Evolutionary conservation across 192 early-diverging fungal species (phyloP).

Genomic region (Diversispora epigaea): DNA sequence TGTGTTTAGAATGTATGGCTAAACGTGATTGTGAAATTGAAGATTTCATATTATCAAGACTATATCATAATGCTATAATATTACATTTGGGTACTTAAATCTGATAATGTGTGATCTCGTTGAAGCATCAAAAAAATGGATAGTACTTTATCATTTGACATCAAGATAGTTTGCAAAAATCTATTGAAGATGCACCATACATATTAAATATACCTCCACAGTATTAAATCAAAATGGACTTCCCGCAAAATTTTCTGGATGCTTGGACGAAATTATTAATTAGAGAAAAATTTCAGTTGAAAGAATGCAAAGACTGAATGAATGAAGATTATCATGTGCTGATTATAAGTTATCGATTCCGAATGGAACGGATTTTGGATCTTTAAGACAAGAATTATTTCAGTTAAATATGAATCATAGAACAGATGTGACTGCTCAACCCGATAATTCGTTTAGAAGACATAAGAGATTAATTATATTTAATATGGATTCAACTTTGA

Average conservation of each 20-base stretch:
- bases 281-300: conserved; percentile 78
- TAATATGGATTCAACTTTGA: conserved; percentile 99
- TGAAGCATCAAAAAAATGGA: conserved; percentile 78
- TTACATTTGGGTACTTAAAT: conserved; percentile 84
- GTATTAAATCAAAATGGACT: conserved; percentile 77
- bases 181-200: conserved; percentile 6
- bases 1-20: conserved; percentile 73
- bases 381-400: conserved; percentile 69
- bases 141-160: conserved; percentile 79
- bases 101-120: conserved; percentile 76
- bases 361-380: conserved; percentile 58
- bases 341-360: conserved; percentile 85
- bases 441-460: conserved; percentile 54
- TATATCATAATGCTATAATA: conserved; percentile 93
- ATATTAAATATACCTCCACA: no score
- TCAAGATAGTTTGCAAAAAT: conserved; percentile 46
- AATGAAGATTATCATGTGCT: conserved; percentile 74
- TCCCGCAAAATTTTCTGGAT: conserved; percentile 70
- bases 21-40: conserved; percentile 74
- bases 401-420: conserved; percentile 66
- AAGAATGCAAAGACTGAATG: conserved; percentile 83
- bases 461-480: conserved; percentile 57
- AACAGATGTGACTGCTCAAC: conserved; percentile 85
- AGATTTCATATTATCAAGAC: conserved; percentile 83
- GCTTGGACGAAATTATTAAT: conserved; percentile 79